Conservation (phyloP, 1,139 yeast genomes). For the Suhomyces wounanorum region DNA sequence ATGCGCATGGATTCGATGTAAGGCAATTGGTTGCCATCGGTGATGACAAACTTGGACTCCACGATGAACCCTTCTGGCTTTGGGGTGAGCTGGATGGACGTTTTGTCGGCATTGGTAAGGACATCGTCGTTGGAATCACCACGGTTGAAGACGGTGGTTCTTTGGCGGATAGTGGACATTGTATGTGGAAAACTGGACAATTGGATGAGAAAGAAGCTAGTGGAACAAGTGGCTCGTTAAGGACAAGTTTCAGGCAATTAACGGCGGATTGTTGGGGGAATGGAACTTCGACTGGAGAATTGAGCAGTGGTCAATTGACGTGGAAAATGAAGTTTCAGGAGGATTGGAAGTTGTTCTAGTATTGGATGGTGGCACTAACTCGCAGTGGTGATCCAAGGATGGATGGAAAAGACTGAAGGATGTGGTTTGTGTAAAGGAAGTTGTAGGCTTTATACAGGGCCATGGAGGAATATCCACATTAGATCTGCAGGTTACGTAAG, state of each 20-base stretch:
- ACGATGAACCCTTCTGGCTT: slow-evolving; percentile 20
- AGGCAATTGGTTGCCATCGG: slow-evolving; percentile 6
- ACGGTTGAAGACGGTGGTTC: slow-evolving; percentile 38
- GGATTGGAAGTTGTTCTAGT: not conserved
- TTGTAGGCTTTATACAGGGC: too few species aligned
- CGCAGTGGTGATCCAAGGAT: too few species aligned
- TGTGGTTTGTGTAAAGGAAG: too few species aligned
- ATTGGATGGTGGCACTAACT: not conserved
- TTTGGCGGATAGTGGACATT: slow-evolving; percentile 26
- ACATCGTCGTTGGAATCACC: slow-evolving; percentile 28
- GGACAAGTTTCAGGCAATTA: not conserved
- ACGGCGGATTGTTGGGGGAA: not conserved
- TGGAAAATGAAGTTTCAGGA: not conserved
- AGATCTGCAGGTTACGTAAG: too few species aligned
- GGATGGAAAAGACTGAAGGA: too few species aligned
- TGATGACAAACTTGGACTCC: slow-evolving; percentile 24
- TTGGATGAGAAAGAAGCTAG: not conserved
- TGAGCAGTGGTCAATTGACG: not conserved
- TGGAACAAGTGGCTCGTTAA: not conserved
- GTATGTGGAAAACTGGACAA: not conserved
- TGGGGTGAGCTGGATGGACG: slow-evolving; percentile 1
- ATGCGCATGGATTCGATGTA: slow-evolving; percentile 26
- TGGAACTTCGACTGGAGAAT: too few species aligned
- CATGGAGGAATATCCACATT: too few species aligned
- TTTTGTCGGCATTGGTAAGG: slow-evolving; percentile 16